Base-by-base conservation (phyloP, 805 yeast species). In the Candida maris region DNA sequence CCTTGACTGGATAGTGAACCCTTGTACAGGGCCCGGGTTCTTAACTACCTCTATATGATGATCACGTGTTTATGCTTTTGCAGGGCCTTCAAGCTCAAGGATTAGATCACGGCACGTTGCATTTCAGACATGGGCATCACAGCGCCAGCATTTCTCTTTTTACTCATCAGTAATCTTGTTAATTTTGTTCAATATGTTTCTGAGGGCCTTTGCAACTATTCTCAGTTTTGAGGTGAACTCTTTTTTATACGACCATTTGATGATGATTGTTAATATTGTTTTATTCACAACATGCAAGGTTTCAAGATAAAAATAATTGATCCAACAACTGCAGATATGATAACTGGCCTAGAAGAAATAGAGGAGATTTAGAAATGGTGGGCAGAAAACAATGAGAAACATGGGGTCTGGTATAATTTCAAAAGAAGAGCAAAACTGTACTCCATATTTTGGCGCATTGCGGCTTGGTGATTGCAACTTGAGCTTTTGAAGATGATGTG, bases 61-160 rank as follows among this genome's bases (percentile, higher is more conserved):
- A 60, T 72, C 32, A 75, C 83, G 15, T 85, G 77, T 51, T 44
- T 79, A 20, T 68, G 77, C 34, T 85, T 82, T 60, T 73, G 76
- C 57, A 69, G 71, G 39, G 88, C 84, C 1, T 72, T 48, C 54
- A 62, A 33, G 76, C 67, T 1, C 86, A 84, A 49, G 69, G 70
- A n/a, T 46, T 75, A 15, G 73, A 67, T 56, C 68, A 76, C 34
- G 44, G 40, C 28, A 56, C 54, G 2, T 56, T 41, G 75, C 80
- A 4, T 73, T 72, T 56, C 67, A 59, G 38, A 68, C 79, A 4
- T 73, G 75, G 73, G 61, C 64, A 41, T 54, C 62, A 8, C 57
- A 64, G n/a, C 67, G 72, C 34, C 64, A 59, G 37, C 64, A 63
- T 21, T 59, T 41, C 27, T 59, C 62, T 15, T 56, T 59, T 3